Base-by-base conservation (phyloP, 768 basidiomycete genomes). In the Daedaleopsis nitida region DNA sequence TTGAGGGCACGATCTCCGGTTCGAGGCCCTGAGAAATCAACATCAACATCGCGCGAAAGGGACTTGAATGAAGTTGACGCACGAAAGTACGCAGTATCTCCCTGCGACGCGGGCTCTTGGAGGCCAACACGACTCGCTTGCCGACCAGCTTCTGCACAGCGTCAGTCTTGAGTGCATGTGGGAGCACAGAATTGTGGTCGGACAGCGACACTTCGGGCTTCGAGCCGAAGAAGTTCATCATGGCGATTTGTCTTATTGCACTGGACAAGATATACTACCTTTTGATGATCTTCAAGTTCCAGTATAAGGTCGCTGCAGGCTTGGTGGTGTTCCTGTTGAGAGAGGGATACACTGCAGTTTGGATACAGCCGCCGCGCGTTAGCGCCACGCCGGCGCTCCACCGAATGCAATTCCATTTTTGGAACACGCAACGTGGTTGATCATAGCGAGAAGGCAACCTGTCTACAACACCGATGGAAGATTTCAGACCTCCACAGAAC, bases 61-160 rank as follows among this genome's bases (percentile, higher is more conserved):
- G 27, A 32, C 27, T 32, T 7, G 39, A 3, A 42, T 42, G 39
- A 12, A 8, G 4, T 3, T 32, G 51, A 82, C 89, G 70, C 73
- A 95, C 94, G 68, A 90, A 83, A 7, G 82, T 87, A 56, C 79
- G 81, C 21, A 98, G 82, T 60, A 96, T 93, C 57, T 94, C 93
- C 69, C 83, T 86, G 68, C 95, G 80, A 65, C 95, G 81, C 1
- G 94, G 92, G 66, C 92, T 95, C 58, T 85, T 87, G 5, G 94
- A 96, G 0, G 95, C 95, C 1, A 98, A 80, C 2, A 97, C 76
- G 50, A 98, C 83, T 3, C 91, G 81, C 70, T 94, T 95, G 21
- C 84, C 86, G 42, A 78, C 70, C 1, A 97, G 81, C 70, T 88
- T 91, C 66, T 87, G 78, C 47, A 87, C 77, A 0, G 78, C 79